Conservation (phyloP, 208 protist genomes). For the Endotrypanum monterogeii region DNA sequence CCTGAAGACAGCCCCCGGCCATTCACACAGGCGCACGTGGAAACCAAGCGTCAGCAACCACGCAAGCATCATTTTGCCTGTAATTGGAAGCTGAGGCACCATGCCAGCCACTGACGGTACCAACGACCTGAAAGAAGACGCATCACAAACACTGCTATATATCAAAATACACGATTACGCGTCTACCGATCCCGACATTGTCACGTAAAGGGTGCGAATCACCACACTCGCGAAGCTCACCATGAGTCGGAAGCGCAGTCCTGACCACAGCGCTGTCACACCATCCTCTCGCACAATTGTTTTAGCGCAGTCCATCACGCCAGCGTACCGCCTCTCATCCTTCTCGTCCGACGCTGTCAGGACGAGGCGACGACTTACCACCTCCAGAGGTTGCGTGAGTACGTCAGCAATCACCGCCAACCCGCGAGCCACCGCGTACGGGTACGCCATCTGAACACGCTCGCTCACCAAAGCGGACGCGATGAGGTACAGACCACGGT, state of each 20-base stretch:
- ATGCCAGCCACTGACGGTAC: background rate
- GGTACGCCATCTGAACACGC: constrained; percentile 45
- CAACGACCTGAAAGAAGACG: background rate
- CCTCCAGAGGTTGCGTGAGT: constrained; percentile 79
- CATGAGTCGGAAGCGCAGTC: constrained; percentile 48
- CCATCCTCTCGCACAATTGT: constrained; percentile 79
- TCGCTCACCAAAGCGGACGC: constrained; percentile 36
- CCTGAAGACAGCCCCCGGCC: background rate
- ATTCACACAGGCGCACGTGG: background rate
- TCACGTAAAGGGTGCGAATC: constrained; percentile 26
- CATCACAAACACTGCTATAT: background rate
- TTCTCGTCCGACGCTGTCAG: constrained; percentile 67
- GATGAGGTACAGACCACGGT: constrained; percentile 63
- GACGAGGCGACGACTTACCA: constrained; percentile 71
- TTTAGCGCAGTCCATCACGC: constrained; percentile 62
- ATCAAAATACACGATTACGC: background rate
- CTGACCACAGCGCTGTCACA: constrained; percentile 71
- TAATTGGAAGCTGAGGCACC: too few relatives aligned
- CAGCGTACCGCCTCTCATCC: constrained; percentile 42
- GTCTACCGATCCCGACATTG: background rate
- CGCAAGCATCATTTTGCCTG: background rate
- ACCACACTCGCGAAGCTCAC: constrained; percentile 35
- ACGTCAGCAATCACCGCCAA: constrained; percentile 65
- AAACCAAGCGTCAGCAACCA: background rate
- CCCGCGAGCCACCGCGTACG: constrained; percentile 50